These are phyloP conservation scores for Marasmius oreades DNA, from an alignment of 1,284 basidiomycete species.

Conservation along the genomic window DNA sequence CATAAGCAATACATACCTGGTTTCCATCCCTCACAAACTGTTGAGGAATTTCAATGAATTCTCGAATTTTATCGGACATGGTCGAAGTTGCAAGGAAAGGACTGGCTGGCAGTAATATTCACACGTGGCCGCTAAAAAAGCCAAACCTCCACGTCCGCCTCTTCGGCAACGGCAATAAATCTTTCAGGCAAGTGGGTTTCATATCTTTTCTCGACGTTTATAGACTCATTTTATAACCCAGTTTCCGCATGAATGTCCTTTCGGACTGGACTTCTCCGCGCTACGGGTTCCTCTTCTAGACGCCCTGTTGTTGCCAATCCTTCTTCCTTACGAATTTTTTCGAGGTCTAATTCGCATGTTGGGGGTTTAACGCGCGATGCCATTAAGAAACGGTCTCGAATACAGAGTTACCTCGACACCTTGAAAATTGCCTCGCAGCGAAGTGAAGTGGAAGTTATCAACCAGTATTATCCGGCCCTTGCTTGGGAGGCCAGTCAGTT, in stretches of 20 bases:
- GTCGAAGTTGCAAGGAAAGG: slow-evolving; percentile 23
- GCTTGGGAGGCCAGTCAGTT: slow-evolving; percentile 29
- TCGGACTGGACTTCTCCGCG: slow-evolving; percentile 33
- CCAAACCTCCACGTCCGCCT: slow-evolving; percentile 1
- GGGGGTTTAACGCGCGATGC: background rate
- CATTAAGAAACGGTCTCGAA: background rate
- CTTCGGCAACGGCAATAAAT: background rate
- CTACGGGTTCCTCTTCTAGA: slow-evolving; percentile 20
- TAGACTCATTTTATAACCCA: background rate
- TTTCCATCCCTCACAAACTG: slow-evolving; percentile 92
- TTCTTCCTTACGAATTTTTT: background rate
- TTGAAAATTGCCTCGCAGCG: slow-evolving; percentile 17
- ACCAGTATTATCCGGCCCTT: slow-evolving; percentile 34
- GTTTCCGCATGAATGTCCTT: slow-evolving; percentile 52
- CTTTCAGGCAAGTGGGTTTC: background rate
- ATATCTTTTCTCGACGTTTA: background rate
- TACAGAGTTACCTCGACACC: slow-evolving; percentile 13
- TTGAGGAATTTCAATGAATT: slow-evolving; percentile 89
- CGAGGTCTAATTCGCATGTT: background rate
- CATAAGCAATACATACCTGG: slow-evolving; percentile 57
- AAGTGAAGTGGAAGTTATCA: slow-evolving; percentile 30
- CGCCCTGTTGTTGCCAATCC: slow-evolving; percentile 6
- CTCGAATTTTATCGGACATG: slow-evolving; percentile 90
- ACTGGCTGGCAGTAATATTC: slow-evolving; percentile 23
- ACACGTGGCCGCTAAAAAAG: background rate